Base-by-base conservation (phyloP, 176 grass and related monocot genomes). In the Oryza officinalis region DNA sequence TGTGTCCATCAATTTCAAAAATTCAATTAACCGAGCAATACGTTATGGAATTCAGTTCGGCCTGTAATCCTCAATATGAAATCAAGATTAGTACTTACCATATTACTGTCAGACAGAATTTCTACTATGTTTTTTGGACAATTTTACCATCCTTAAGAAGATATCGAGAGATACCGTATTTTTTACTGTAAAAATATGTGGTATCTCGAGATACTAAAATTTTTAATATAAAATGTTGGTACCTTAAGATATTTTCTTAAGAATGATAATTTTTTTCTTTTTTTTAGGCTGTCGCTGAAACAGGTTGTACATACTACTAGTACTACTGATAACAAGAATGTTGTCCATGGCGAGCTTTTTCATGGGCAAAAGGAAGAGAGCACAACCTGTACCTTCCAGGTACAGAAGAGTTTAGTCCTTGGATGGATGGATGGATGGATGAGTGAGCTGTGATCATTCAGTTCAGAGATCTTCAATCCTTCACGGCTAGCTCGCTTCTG, bases 401-500 rank as follows among this genome's bases (percentile, higher is more conserved):
- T 45, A 41, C 63, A 75, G 10, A 41, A 67, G 66, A 8, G 43
- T 7, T 5, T 41, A 26, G 25, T 32, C 5, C 49, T 33, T 50
- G 15, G 15, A 30, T 49, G 46, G 10, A 30, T 37, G 35, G 45
- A 47, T 47, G 45, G 18, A 22, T 57, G 50, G 5, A 6, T 57
- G 50, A 57, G 17, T 20, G 50, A 57, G 18, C 28, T 27, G 40
- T 43, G 44, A 10, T 3, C 71, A 9, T 25, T n/a, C 40, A 63
- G 17, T 76, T 22, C 43, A 45, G 1, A 65, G 17, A 84, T 32
- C 13, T 17, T 30, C 20, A 2, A 41, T 74, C 3, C 45, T 80
- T 18, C 81, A 68, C 63, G 70, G 63, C 49, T 87, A 75, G 63
- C 49, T 87, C n/a, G 4, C 28, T 6, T 17, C 45, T 47, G 13